A percentile compares a stretch with the other conserved stretches of the same genome.
phyloP scores from a whole-genome alignment of 2,329 filamentous ascomycete genomes.

The Fusarium goolgardi region DNA sequence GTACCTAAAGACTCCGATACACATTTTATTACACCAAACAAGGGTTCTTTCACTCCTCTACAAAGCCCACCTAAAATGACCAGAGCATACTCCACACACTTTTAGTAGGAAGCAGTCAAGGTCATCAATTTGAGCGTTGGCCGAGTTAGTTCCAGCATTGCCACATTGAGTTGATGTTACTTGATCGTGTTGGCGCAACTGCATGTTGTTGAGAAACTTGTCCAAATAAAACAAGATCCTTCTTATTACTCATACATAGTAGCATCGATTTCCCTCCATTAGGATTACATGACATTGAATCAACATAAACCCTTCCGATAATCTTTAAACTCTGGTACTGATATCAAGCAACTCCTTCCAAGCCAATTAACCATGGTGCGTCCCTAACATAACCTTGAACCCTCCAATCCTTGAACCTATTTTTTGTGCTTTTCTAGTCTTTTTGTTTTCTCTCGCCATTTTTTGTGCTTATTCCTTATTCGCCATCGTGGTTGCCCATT shows the following conservation, averaged over 20 bases:
- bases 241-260: neutral
- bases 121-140: neutral
- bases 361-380: conserved; percentile 16
- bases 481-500: conserved; percentile 20
- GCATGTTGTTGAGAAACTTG: neutral
- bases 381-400: conserved; percentile 2
- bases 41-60: neutral
- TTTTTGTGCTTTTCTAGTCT: conserved; percentile 8
- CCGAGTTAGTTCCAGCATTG: neutral
- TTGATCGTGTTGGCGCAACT: no score
- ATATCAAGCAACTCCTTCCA: conserved; percentile 26
- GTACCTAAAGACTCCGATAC: neutral
- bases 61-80: neutral
- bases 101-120: neutral
- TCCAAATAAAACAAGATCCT: neutral
- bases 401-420: neutral
- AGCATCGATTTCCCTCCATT: neutral
- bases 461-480: conserved; percentile 28
- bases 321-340: conserved; percentile 9
- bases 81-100: neutral
- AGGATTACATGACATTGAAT: neutral
- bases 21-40: neutral
- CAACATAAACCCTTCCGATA: conserved; percentile 5
- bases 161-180: neutral
- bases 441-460: neutral